Base-by-base conservation (phyloP, 1,284 basidiomycete species). In the Kalmanozyma brasiliensis region DNA sequence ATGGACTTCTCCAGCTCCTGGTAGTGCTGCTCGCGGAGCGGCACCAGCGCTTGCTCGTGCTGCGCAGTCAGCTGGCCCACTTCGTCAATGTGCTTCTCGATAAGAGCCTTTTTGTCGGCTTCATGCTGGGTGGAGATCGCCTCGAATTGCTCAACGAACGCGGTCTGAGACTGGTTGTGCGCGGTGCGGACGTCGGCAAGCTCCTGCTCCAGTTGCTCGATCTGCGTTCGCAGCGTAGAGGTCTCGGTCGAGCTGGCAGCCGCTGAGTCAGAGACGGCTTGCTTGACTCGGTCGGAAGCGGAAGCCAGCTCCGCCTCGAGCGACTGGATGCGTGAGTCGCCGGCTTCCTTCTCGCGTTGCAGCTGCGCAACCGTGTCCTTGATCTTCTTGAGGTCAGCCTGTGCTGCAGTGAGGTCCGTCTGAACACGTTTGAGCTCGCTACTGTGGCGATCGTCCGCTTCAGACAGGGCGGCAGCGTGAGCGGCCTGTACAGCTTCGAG, bases 131-230 rank as follows among this genome's bases (percentile, higher is more conserved):
- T 20, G 22, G 57, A 58, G 52, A 61, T 67, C 8, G 55, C 51
- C 8, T 72, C 68, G 14, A 74, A 51, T 20, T 72, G 68, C 42
- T 74, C 72, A 29, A 57, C 64, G 32, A 74, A 74, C 0, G 65
- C 68, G 11, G 46, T 60, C 46, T 67, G 63, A 44, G 59, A 63
- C 43, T 72, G 60, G 37, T 74, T 49, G 55, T 67, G 56, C 10
- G 72, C 56, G 23, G 40, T 56, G 26, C 51, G 55, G 2, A 59
- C 41, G 17, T 74, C 65, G 20, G 44, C 24, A 11, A 74, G 61
- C 55, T 74, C 68, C 46, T 57, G 47, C 41, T 64, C 42, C 17
- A 72, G 49, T 23, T 53, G 43, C 33, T 55, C 53, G 35, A 69
- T 20, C 59, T 73, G 48, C 29, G n/a, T 30, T 13, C 52, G 68